These are phyloP conservation scores for Sclerospora graminicola DNA, from an alignment of 352 stramenopile species.

Conservation along the genomic window DNA sequence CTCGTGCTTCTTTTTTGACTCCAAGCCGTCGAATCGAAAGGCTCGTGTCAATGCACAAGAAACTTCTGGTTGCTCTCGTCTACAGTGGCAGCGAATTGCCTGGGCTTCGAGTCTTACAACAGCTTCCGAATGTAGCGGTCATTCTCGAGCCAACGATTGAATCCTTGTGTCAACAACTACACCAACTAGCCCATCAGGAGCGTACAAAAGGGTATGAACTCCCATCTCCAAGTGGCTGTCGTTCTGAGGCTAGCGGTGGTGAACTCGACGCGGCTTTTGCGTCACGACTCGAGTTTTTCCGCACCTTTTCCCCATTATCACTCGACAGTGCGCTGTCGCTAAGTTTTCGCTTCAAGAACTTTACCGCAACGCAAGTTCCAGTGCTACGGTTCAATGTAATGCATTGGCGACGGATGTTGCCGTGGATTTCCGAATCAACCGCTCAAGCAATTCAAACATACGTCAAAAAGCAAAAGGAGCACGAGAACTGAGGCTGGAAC, in stretches of 20 bases:
- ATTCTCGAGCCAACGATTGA: conserved; percentile 9
- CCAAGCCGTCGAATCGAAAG: conserved; percentile 21
- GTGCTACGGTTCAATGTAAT: conserved; percentile 77
- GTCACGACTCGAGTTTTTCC: conserved; percentile 51
- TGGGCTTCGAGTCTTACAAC: conserved; percentile 14
- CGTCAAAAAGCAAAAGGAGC: conserved; percentile 23
- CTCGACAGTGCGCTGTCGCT: conserved; percentile 56
- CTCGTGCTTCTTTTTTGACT: conserved; percentile 9
- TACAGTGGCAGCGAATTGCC: conserved; percentile 7
- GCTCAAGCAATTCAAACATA: conserved; percentile 40
- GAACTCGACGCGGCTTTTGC: conserved; percentile 34
- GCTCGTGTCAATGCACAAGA: conserved; percentile 40
- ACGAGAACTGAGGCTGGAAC: not conserved
- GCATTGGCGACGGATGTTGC: conserved; percentile 81
- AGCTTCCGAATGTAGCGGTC: conserved; percentile 21
- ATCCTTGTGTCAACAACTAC: conserved; percentile 16
- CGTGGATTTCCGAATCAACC: conserved; percentile 54
- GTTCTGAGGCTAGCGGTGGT: conserved; percentile 1
- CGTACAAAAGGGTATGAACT: conserved; percentile 27
- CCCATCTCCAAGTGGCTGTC: conserved; percentile 11
- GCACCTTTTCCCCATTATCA: conserved; percentile 31
- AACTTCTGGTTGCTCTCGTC: conserved; percentile 32
- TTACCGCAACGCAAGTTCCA: conserved; percentile 42
- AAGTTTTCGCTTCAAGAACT: conserved; percentile 71
- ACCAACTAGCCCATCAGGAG: conserved; percentile 24